phyloP scores from a whole-genome alignment of 2,329 filamentous ascomycete genomes.

The Calonectria ilicicola region DNA sequence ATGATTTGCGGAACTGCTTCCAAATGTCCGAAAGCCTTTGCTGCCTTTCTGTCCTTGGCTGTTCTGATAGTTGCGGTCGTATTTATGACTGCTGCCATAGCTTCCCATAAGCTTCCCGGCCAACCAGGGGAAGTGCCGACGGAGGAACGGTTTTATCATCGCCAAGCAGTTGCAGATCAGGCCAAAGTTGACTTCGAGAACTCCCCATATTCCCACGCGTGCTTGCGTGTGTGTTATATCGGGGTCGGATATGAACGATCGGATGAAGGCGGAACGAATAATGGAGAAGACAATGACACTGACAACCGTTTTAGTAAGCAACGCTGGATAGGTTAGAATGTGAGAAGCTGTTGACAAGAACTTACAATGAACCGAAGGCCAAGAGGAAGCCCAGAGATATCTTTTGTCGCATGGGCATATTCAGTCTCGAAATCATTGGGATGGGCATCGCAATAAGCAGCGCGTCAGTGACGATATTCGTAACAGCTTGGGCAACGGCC shows the following conservation, averaged over 20 bases:
- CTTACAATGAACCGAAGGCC: neutral
- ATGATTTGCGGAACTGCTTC: neutral
- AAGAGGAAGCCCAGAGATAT: neutral
- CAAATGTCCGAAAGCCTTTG: neutral
- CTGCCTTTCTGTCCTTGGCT: neutral
- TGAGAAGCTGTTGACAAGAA: too few species aligned
- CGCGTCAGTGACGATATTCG: neutral
- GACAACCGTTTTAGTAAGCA: too few species aligned
- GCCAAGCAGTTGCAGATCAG: neutral
- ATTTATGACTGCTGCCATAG: neutral
- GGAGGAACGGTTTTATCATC: neutral
- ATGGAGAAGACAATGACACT: neutral
- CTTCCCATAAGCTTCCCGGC: neutral
- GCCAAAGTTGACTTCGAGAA: neutral
- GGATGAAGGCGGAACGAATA: neutral
- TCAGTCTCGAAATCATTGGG: neutral
- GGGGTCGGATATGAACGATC: neutral
- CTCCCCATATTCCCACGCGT: neutral
- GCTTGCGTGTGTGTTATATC: neutral
- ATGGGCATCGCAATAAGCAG: neutral
- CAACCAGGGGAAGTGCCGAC: neutral
- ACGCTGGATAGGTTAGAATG: too few species aligned
- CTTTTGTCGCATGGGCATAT: neutral
- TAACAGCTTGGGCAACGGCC: neutral
- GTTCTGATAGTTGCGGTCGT: neutral